Evolutionary conservation across 768 basidiomycete genomes (phyloP), one percentile per base, ranked within the genome.

Genomic region (Arthromyces matolae): DNA sequence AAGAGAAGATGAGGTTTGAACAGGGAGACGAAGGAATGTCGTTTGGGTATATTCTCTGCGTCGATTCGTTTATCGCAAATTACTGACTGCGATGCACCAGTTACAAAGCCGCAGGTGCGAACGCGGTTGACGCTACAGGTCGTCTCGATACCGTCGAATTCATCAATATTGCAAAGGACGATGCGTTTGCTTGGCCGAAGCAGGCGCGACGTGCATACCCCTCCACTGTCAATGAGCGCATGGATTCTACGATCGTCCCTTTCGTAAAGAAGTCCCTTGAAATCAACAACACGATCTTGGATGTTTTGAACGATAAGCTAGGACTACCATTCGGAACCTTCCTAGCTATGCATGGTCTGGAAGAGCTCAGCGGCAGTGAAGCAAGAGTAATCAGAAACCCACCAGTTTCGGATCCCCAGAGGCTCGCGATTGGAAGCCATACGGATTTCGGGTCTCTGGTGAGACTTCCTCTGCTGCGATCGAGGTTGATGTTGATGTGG

Each of bases 381-480:
- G 65, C 78, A 0, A 68, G 84, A 14, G 59, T 78, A 8, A 80
- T 78, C 51, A 78, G 64, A 56, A 77, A 69, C 20, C 75, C 79
- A 1, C 72, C 71, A 1, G 12, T 28, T 1, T 65, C 63, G 37
- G 65, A 70, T 19, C 69, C 70, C 0, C 60, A 85, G 38, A 47
- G n/a, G 4, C 19, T 47, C 8, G 36, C 51, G 5, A n/a, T 53
- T n/a, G 83, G 83, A 14, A 77, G 79, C 1, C 86, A 87, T 58
- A 86, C 84, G 3, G 84, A 86, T 61, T 86, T 86, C 52, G 83
- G 84, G 55, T 80, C 80, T 16, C 59, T 86, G 51, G 82, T 83
- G 54, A 58, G 76, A 6, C 9, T n/a, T 14, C 16, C 27, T 16
- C 22, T 38, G 8, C 34, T 27, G n/a, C 31, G 14, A 8, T 16